Percentiles rank a stretch among this genome's conserved stretches.
phyloP scores from a whole-genome alignment of 2,329 filamentous ascomycete species.

The Pestalotiopsis sp. region DNA sequence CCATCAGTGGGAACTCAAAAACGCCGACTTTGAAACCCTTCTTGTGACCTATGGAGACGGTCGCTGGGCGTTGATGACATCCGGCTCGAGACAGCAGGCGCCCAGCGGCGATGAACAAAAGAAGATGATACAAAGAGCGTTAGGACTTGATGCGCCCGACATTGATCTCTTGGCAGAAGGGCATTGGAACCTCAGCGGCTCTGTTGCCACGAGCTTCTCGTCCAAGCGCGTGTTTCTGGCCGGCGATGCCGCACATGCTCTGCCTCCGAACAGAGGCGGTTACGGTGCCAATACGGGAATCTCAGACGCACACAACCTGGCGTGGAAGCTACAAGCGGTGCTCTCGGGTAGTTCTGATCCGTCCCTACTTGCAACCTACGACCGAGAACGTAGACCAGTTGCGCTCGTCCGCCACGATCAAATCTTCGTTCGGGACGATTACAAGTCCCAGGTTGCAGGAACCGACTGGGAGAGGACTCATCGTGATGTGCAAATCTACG shows the following conservation, averaged over 20 bases:
- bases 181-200: not conserved
- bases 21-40: slow-evolving; percentile 28
- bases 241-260: slow-evolving; percentile 10
- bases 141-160: slow-evolving; percentile 39
- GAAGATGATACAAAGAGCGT: slow-evolving; percentile 36
- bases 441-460: not conserved
- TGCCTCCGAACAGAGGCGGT: slow-evolving; percentile 9
- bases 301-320: slow-evolving; percentile 51
- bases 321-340: slow-evolving; percentile 52
- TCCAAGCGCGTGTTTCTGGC: slow-evolving; percentile 12
- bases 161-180: slow-evolving; percentile 15
- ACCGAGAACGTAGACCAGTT: slow-evolving; percentile 48
- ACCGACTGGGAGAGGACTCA: slow-evolving; percentile 5
- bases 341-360: slow-evolving; percentile 35
- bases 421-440: slow-evolving; percentile 7
- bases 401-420: slow-evolving; percentile 28
- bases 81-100: not conserved
- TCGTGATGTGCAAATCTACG: not conserved
- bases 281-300: slow-evolving; percentile 48
- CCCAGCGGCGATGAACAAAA: slow-evolving; percentile 17
- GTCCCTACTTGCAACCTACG: slow-evolving; percentile 49
- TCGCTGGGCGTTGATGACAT: slow-evolving; percentile 22
- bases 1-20: slow-evolving; percentile 34
- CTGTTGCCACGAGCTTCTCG: not conserved
- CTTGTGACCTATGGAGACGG: slow-evolving; percentile 26